Evolutionary conservation across 2,329 filamentous ascomycete species (phyloP).

Genomic region (Zymoseptoria pseudotritici): DNA sequence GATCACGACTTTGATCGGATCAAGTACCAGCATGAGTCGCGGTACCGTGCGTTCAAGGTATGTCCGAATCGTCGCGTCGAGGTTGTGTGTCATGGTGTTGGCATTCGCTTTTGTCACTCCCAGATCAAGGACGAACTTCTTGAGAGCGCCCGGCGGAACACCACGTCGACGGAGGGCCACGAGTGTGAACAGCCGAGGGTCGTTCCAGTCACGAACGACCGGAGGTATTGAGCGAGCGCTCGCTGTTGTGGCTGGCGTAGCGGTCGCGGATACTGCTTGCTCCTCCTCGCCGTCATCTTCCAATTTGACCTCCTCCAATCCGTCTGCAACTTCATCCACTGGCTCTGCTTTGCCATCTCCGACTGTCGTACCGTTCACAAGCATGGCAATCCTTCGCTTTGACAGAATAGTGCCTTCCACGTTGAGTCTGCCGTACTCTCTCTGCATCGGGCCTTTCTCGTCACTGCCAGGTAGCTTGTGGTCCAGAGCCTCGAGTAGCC

Average conservation of each 20-base stretch:
- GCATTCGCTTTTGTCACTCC: constrained; percentile 78
- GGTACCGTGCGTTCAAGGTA: constrained; percentile 86
- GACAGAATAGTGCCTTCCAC: constrained; percentile 79
- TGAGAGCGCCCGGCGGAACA: constrained; percentile 78
- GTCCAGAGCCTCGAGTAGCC: constrained; percentile 71
- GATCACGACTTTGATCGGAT: constrained; percentile 75
- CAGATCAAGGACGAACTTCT: constrained; percentile 84
- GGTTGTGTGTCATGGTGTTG: constrained; percentile 71
- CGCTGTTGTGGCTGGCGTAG: constrained; percentile 17
- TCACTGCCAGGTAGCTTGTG: constrained; percentile 62
- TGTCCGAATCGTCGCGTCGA: constrained; percentile 75
- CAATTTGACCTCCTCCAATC: constrained; percentile 35
- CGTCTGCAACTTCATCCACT: constrained; percentile 24
- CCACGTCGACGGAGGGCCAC: constrained; percentile 77
- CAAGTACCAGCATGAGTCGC: constrained; percentile 79
- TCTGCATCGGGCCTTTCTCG: constrained; percentile 67
- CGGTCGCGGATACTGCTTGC: constrained; percentile 16
- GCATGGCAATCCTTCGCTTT: constrained; percentile 73
- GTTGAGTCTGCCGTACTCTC: constrained; percentile 74
- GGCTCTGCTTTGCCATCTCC: constrained; percentile 17
- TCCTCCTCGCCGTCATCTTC: constrained; percentile 35
- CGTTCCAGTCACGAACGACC: constrained; percentile 79
- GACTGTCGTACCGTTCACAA: constrained; percentile 59
- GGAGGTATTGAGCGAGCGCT: constrained; percentile 33
- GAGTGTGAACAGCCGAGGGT: constrained; percentile 81